A percentile compares a stretch with the other conserved stretches of the same genome.
phyloP scores from a whole-genome alignment of 1,284 basidiomycete genomes.

The Wallemia mellicola region DNA sequence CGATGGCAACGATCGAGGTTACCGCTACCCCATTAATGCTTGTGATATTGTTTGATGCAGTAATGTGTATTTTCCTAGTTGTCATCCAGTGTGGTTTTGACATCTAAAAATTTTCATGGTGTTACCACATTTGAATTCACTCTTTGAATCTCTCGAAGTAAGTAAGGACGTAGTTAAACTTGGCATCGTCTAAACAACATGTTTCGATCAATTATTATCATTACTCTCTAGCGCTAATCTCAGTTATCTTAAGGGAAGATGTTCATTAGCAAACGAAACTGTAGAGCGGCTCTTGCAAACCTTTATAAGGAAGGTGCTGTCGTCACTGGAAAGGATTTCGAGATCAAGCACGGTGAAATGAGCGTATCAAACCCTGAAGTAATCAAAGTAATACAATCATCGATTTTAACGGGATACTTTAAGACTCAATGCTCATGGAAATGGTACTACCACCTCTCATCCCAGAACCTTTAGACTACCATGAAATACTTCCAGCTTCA shows the following conservation, averaged over 20 bases:
- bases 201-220: too few species aligned
- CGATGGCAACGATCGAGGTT: too few species aligned
- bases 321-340: slow-evolving; percentile 97
- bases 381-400: slow-evolving; percentile 95
- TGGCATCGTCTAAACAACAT: too few species aligned
- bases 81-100: too few species aligned
- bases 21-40: too few species aligned
- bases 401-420: slow-evolving; percentile 81
- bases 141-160: too few species aligned
- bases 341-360: slow-evolving; percentile 89
- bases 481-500: slow-evolving; percentile 82
- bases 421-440: slow-evolving; percentile 48
- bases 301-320: slow-evolving; percentile 99
- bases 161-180: too few species aligned
- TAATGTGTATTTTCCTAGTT: too few species aligned
- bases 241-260: not conserved
- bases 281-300: slow-evolving; percentile 71
- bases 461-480: slow-evolving; percentile 76
- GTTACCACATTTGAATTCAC: too few species aligned
- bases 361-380: slow-evolving; percentile 92
- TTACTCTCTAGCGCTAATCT: too few species aligned
- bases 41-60: too few species aligned
- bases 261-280: slow-evolving; percentile 23
- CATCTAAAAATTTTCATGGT: too few species aligned
- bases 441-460: slow-evolving; percentile 66